Base-by-base conservation (phyloP, 2,329 filamentous ascomycete species). In the Colletotrichum sp. region DNA sequence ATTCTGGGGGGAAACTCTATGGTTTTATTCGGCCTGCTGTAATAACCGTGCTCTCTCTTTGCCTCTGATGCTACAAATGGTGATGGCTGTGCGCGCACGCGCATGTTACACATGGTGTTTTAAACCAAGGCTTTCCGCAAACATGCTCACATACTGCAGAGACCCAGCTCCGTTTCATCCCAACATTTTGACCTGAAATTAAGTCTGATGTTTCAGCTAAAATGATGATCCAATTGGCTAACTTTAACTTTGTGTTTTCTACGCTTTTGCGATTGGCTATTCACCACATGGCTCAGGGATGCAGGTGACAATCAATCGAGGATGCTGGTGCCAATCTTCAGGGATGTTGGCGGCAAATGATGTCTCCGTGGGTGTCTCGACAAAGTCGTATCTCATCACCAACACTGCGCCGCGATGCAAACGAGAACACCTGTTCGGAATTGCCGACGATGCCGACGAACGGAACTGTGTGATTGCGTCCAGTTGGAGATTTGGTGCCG, bases 51-150 rank as follows among this genome's bases (percentile, higher is more conserved):
- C 24, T 24, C 24, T 24, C n/a, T 58, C 34, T 57, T 13, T 26
- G 13, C 13, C 36, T 4, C 30, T 32, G 28, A 52, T 4, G 16
- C 58, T 28, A 13, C 13, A 24, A 2, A 15, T 24, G 6, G 8
- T 12, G 24, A 57, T 55, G 64, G 57, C n/a, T 48, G 73, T 64
- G 70, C 43, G 64, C 30, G 21, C 34, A 26, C 30, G 30, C 26
- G 57, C 28, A 8, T 68, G 73, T 73, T 34, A 75, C 73, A 75
- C 32, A 7, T 60, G 2, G 28, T 32, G 73, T 75, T 75, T 75
- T 68, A 34, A n/a, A 73, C 8, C 32, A 24, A 8, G n/a, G 34
- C 64, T 15, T 13, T 26, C 12, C 16, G 38, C 38, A n/a, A 21
- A 43, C 13, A 12, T 12, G 24, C 26, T n/a, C 21, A 16, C 34